Percentiles rank a stretch among this genome's conserved stretches.
These are phyloP conservation scores for Skeletonema marinoi DNA, from an alignment of 108 stramenopile species.

Conservation along the genomic window DNA sequence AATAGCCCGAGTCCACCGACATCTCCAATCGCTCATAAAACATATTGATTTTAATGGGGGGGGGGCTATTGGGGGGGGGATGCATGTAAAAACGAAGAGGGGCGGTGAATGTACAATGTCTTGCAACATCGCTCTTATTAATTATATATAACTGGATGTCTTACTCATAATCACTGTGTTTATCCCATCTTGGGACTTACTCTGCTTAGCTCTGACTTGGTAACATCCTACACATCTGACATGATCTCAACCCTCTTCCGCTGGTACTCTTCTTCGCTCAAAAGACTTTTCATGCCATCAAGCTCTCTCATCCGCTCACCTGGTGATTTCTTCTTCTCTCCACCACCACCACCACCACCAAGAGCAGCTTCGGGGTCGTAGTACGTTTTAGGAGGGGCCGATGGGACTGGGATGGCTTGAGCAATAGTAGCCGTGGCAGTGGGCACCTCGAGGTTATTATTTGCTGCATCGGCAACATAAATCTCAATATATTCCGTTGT, in stretches of 20 bases:
- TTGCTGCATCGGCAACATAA: not conserved
- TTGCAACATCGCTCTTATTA: no score
- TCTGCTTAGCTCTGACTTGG: not conserved
- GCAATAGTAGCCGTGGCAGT: not conserved
- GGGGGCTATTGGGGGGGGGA: no score
- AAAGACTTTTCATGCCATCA: not conserved
- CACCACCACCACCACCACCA: not conserved
- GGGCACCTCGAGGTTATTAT: not conserved
- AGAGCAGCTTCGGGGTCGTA: not conserved
- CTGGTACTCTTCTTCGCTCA: constrained; percentile 19
- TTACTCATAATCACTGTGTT: no score
- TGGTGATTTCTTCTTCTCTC: not conserved
- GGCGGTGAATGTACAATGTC: not conserved
- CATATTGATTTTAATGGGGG: no score
- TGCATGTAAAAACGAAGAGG: no score
- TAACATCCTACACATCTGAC: constrained; percentile 1
- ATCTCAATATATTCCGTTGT: not conserved
- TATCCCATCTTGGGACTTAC: no score
- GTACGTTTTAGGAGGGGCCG: not conserved
- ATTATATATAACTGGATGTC: no score
- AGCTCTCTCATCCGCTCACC: not conserved
- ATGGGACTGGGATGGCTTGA: not conserved
- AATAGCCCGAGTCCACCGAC: no score
- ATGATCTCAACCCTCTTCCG: constrained; percentile 16
- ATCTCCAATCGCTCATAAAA: no score